A percentile compares a stretch with the other conserved stretches of the same genome.
Evolutionary conservation across 1,139 yeast genomes (phyloP).

Genomic region (Geotrichum candidum): DNA sequence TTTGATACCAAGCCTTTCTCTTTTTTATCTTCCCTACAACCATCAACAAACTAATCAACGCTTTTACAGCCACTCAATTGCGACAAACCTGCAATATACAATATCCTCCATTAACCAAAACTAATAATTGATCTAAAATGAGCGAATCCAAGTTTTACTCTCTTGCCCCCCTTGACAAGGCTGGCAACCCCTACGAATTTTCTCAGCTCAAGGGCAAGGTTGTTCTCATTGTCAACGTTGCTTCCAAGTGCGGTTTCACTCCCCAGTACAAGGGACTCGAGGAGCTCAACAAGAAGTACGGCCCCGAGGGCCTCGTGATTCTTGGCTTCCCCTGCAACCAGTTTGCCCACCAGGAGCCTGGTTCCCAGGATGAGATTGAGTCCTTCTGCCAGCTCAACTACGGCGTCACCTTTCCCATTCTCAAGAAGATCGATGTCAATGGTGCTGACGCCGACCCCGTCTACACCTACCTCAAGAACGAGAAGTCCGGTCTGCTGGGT

Average conservation of each 20-base stretch:
- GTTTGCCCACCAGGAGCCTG: slow-evolving; percentile 87
- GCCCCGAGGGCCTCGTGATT: slow-evolving; percentile 67
- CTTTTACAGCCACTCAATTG: too few relatives aligned
- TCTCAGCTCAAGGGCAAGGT: slow-evolving; percentile 76
- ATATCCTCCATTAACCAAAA: too few relatives aligned
- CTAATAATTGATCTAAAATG: neutral
- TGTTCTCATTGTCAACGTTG: slow-evolving; percentile 83
- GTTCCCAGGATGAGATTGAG: slow-evolving; percentile 57
- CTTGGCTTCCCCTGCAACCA: slow-evolving; percentile 93
- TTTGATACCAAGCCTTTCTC: too few relatives aligned
- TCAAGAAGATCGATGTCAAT: slow-evolving; percentile 84
- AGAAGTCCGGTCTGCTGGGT: slow-evolving; percentile 64
- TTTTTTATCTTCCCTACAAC: too few relatives aligned
- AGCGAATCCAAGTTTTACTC: slow-evolving; percentile 43
- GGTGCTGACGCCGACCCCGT: slow-evolving; percentile 79
- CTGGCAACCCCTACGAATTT: slow-evolving; percentile 62
- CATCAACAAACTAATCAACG: too few relatives aligned
- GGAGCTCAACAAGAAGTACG: slow-evolving; percentile 70
- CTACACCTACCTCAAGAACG: slow-evolving; percentile 62
- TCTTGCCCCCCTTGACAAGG: slow-evolving; percentile 51
- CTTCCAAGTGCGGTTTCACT: slow-evolving; percentile 62
- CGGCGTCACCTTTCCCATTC: slow-evolving; percentile 83
- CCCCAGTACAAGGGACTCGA: slow-evolving; percentile 80
- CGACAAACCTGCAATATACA: too few relatives aligned
- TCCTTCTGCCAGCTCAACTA: slow-evolving; percentile 58